A percentile compares a stretch with the other conserved stretches of the same genome.
phyloP scores from a whole-genome alignment of 2,329 filamentous ascomycete genomes.

The Alternaria sp. region DNA sequence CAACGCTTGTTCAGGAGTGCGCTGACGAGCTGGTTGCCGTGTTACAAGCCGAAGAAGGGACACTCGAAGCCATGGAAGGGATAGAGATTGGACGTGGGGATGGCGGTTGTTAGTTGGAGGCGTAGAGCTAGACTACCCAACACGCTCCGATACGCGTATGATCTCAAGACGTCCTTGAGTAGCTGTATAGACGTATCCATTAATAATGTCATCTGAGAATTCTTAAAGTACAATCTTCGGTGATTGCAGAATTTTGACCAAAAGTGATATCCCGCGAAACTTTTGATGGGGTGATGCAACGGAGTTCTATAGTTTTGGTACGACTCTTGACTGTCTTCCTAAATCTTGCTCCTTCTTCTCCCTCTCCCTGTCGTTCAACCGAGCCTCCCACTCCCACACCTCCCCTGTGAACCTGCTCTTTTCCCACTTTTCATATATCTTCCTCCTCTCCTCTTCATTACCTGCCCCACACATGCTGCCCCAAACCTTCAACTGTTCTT shows the following conservation, averaged over 20 bases:
- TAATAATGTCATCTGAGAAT: neutral
- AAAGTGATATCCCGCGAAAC: neutral
- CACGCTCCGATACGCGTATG: neutral
- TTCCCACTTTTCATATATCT: constrained; percentile 47
- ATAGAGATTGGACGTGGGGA: neutral
- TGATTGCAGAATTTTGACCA: neutral
- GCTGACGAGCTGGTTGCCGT: constrained; percentile 58
- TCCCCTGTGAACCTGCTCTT: constrained; percentile 45
- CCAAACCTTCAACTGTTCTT: constrained; percentile 46
- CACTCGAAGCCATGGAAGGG: constrained; percentile 13
- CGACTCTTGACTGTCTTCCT: neutral
- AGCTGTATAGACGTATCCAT: neutral
- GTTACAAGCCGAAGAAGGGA: constrained; percentile 44
- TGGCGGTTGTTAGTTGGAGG: neutral
- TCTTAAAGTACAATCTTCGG: neutral
- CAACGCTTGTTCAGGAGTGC: constrained; percentile 53
- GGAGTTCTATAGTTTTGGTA: neutral
- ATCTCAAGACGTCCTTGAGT: neutral
- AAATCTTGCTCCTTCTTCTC: neutral
- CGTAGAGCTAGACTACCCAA: too few species aligned
- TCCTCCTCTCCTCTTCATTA: constrained; percentile 24
- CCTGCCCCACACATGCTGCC: constrained; percentile 35
- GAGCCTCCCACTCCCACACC: constrained; percentile 51
- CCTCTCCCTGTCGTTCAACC: neutral
- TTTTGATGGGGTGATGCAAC: neutral